phyloP scores from a whole-genome alignment of 805 yeast species.

The Phaffomyces antillensis region DNA sequence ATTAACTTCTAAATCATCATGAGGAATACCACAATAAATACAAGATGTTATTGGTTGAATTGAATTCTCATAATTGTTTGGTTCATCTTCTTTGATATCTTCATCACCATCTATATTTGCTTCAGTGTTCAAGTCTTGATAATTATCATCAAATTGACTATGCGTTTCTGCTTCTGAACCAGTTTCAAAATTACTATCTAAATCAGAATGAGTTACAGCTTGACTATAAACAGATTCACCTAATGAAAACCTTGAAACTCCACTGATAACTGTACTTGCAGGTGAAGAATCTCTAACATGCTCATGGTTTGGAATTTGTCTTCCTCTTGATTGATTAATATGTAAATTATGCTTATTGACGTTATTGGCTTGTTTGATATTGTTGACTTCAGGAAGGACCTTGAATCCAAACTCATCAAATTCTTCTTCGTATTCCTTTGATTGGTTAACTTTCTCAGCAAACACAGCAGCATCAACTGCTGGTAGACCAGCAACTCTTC shows the following conservation, averaged over 20 bases:
- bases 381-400: constrained; percentile 21
- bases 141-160: constrained; percentile 27
- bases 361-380: background rate
- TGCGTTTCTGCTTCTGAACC: constrained; percentile 45
- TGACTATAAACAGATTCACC: constrained; percentile 36
- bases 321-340: constrained; percentile 22
- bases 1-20: constrained; percentile 48
- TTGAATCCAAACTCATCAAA: constrained; percentile 35
- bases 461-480: constrained; percentile 55
- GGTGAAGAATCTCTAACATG: constrained; percentile 39
- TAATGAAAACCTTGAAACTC: constrained; percentile 48
- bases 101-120: too few relatives aligned
- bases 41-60: constrained; percentile 42
- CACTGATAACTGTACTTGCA: constrained; percentile 47
- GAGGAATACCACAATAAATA: constrained; percentile 49
- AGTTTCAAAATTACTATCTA: constrained; percentile 33
- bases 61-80: constrained; percentile 25
- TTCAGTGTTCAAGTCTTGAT: constrained; percentile 13
- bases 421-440: constrained; percentile 26
- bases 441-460: constrained; percentile 32
- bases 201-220: constrained; percentile 28
- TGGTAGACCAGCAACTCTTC: constrained; percentile 81
- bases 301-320: constrained; percentile 11
- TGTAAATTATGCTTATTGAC: constrained; percentile 9
- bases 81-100: constrained; percentile 9